Conservation (phyloP, 306 rosid species). For the Acacia crassicarpa region DNA sequence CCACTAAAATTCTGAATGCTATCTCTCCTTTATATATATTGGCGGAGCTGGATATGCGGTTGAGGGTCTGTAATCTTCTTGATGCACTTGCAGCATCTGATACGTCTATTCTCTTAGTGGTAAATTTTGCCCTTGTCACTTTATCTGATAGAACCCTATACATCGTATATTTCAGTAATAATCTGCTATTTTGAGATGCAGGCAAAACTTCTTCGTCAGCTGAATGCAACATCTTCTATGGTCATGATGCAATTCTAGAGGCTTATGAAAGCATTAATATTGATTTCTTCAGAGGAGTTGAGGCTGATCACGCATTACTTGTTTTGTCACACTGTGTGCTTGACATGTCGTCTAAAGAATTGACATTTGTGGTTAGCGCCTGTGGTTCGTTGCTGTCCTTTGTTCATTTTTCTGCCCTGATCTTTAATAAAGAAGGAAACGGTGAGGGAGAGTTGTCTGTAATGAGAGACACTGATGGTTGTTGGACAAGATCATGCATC, state of each 20-base stretch:
- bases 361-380: slow-evolving; percentile 66
- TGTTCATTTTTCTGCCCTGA: slow-evolving; percentile 67
- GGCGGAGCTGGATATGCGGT: slow-evolving; percentile 63
- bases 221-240: slow-evolving; percentile 75
- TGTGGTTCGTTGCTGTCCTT: slow-evolving; percentile 62
- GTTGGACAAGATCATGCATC: slow-evolving; percentile 70
- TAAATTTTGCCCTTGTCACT: slow-evolving; percentile 39
- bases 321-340: slow-evolving; percentile 86
- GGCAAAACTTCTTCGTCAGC: slow-evolving; percentile 71
- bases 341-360: slow-evolving; percentile 83
- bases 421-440: slow-evolving; percentile 45
- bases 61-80: slow-evolving; percentile 74
- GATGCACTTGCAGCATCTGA: slow-evolving; percentile 67
- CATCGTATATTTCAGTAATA: slow-evolving; percentile 13
- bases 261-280: slow-evolving; percentile 56
- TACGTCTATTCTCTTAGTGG: slow-evolving; percentile 61
- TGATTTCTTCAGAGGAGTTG: slow-evolving; percentile 58
- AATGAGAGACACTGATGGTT: slow-evolving; percentile 33
- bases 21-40: slow-evolving; percentile 65
- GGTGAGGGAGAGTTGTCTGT: slow-evolving; percentile 40
- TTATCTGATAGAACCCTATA: slow-evolving; percentile 1
- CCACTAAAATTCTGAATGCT: slow-evolving; percentile 59
- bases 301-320: slow-evolving; percentile 66
- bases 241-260: slow-evolving; percentile 63
- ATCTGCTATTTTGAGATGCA: slow-evolving; percentile 39